Base-by-base conservation (phyloP, 768 basidiomycete species). In the Steccherinum ochraceum region DNA sequence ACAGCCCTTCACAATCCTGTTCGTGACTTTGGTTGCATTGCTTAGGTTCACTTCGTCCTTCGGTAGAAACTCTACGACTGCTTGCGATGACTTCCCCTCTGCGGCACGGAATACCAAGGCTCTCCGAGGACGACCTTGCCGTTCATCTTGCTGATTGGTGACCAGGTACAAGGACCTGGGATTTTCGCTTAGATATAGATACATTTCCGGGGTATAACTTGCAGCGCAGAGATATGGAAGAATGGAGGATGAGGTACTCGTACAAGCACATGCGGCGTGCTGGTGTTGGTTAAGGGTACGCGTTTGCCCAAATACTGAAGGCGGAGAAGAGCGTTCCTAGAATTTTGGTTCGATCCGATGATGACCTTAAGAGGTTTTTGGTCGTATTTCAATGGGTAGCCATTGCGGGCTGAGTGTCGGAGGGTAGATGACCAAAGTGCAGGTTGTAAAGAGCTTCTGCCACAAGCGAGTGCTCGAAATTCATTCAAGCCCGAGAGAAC, bases 61-160 rank as follows among this genome's bases (percentile, higher is more conserved):
- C 0, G 78, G 81, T 11, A 94, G 67, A 60, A 94, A 92, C 67
- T 95, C 93, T 20, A 95, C 91, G 40, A 94, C 79, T 42, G 88
- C 87, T 62, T 90, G 87, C 21, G 64, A 66, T 7, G 79, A 66
- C 53, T 64, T 68, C 41, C 64, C 63, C 50, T 70, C 73, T 19
- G 83, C 80, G 20, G 79, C 76, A 45, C 87, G 85, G 65, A 93
- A 90, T 45, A 86, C 76, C 27, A 93, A 79, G 12, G 76, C 86
- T 56, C 78, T 72, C 26, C 67, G 67, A 18, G 88, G 85, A 48
- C 75, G 71, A 16, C 82, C 86, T 41, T 72, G 65, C 50, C 67
- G 72, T 61, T 86, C 84, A 51, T 87, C 84, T 48, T 83, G 80
- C 39, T 78, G 69, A 59, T 78, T 79, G 21, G 88, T 87, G 49